Conservation (phyloP, 1,284 basidiomycete genomes). For the Cutaneotrichosporon arboriforme region DNA sequence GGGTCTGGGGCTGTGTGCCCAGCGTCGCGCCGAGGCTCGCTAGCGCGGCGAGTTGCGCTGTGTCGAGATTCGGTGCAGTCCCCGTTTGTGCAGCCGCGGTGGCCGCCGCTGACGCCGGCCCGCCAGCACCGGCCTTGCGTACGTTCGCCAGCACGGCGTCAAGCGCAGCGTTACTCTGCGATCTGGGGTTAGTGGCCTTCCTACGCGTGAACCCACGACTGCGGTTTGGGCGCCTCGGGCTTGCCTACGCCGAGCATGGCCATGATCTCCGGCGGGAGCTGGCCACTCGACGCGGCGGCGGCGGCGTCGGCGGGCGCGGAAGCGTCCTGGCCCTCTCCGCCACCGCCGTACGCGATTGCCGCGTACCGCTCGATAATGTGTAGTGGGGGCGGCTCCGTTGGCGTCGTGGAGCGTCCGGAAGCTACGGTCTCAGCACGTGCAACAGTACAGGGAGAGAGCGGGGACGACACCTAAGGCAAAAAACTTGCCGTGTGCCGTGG, state of each 20-base stretch:
- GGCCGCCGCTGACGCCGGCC: not conserved
- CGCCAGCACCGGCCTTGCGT: not conserved
- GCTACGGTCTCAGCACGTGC: constrained; percentile 16
- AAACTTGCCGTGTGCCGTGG: not conserved
- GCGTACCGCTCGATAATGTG: constrained; percentile 17
- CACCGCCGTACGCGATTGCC: not conserved
- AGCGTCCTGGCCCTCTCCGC: not conserved
- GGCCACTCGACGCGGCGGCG: constrained; percentile 8
- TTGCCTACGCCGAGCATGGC: constrained; percentile 35
- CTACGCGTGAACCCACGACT: not conserved
- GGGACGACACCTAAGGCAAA: constrained; percentile 6
- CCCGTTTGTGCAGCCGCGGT: constrained; percentile 4
- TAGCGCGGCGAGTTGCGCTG: constrained; percentile 26
- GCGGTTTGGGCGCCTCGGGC: constrained; percentile 7
- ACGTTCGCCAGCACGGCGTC: constrained; percentile 20
- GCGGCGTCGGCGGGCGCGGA: not conserved
- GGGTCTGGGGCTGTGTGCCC: not conserved
- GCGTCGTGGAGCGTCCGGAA: constrained; percentile 15
- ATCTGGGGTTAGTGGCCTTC: constrained; percentile 2
- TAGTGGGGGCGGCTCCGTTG: constrained; percentile 13
- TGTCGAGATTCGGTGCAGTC: constrained; percentile 17
- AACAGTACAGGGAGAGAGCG: not conserved
- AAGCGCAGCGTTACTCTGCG: constrained; percentile 7
- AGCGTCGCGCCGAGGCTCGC: constrained; percentile 17
- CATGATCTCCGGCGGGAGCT: constrained; percentile 39